Percentiles rank a stretch among this genome's conserved stretches.
Evolutionary conservation across 257 asterid genomes (phyloP).

Genomic region (Nicotiana tabacum): DNA sequence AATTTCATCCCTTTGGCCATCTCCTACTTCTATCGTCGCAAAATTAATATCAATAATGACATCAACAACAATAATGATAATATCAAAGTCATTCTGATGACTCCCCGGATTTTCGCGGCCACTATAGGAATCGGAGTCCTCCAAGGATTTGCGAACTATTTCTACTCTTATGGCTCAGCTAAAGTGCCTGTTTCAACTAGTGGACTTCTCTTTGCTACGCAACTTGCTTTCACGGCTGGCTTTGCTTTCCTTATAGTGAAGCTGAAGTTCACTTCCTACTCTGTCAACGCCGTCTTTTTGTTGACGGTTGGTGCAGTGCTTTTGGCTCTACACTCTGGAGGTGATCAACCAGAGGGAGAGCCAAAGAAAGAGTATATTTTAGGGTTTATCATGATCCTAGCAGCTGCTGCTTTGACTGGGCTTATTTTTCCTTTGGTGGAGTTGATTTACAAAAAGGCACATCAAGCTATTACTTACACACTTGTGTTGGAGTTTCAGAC

Average conservation of each 20-base stretch:
- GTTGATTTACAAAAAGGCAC: slow-evolving; percentile 6
- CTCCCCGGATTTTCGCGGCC: neutral
- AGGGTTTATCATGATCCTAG: slow-evolving; percentile 3
- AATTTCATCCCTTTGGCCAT: slow-evolving; percentile 13
- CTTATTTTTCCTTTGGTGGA: slow-evolving; percentile 9
- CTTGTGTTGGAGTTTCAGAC: neutral
- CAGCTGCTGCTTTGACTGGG: slow-evolving; percentile 4
- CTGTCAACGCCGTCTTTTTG: neutral
- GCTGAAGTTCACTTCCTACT: neutral
- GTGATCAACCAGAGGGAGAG: slow-evolving; percentile 9
- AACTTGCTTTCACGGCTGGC: slow-evolving; percentile 13
- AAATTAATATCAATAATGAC: neutral
- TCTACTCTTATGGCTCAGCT: neutral
- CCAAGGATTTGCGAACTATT: neutral
- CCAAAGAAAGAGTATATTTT: neutral
- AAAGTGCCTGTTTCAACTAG: neutral
- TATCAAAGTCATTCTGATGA: neutral
- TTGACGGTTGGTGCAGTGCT: slow-evolving; percentile 9
- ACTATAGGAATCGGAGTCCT: slow-evolving; percentile 8
- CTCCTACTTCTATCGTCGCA: slow-evolving; percentile 14
- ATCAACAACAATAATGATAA: neutral
- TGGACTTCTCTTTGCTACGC: neutral
- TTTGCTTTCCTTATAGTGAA: slow-evolving; percentile 15
- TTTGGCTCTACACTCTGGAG: slow-evolving; percentile 8
- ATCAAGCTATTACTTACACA: neutral